phyloP scores from a whole-genome alignment of 345 rosid species.

The Eucalyptus sp. region DNA sequence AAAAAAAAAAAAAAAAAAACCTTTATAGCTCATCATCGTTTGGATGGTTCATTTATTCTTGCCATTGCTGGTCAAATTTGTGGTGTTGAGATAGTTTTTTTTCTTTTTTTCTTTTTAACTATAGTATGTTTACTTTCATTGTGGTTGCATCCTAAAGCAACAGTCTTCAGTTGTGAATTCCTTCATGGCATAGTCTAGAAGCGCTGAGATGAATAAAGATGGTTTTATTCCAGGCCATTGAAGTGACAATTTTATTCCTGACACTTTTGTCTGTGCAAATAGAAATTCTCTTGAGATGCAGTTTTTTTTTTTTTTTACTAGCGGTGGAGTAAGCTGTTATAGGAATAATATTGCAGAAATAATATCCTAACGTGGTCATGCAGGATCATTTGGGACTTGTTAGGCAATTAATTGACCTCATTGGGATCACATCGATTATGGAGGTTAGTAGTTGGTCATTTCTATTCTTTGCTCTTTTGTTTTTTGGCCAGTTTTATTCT shows the following conservation, averaged over 20 bases:
- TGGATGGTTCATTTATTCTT: not conserved
- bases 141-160: not conserved
- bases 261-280: not conserved
- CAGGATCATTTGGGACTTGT: slow-evolving; percentile 79
- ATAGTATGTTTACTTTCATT: not conserved
- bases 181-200: not conserved
- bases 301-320: not conserved
- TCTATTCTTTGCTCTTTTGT: not conserved
- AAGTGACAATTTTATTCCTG: not conserved
- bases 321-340: not conserved
- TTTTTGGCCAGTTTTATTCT: not conserved
- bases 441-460: slow-evolving; percentile 46
- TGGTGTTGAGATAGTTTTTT: not conserved
- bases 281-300: not conserved
- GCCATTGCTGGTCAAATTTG: not conserved
- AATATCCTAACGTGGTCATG: not conserved
- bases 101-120: too few species aligned
- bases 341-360: not conserved
- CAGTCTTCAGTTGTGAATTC: not conserved
- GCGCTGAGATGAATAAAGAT: not conserved
- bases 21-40: not conserved
- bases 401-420: slow-evolving; percentile 61
- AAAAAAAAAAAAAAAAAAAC: not conserved
- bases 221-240: not conserved
- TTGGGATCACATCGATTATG: slow-evolving; percentile 92